phyloP scores from a whole-genome alignment of 164 flowering plant species.

The Cinnamomum chago region DNA sequence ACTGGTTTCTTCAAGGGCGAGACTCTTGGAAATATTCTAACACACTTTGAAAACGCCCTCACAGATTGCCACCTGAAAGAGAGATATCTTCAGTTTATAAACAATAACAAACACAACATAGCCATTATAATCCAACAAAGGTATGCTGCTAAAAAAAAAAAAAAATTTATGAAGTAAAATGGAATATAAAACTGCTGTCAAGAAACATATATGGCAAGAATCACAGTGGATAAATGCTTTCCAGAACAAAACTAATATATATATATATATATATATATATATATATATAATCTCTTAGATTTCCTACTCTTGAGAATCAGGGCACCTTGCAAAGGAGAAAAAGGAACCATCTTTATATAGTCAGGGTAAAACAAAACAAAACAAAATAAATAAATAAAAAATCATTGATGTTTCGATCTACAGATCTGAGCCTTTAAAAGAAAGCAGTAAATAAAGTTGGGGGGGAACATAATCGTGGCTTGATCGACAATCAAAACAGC shows the following conservation, averaged over 20 bases:
- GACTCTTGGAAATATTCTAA: neutral
- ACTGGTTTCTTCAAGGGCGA: slow-evolving; percentile 9
- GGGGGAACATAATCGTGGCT: too few relatives aligned
- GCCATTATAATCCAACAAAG: neutral
- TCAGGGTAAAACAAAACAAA: neutral
- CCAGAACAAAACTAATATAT: neutral
- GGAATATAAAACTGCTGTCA: neutral
- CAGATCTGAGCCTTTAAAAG: too few relatives aligned
- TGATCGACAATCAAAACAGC: too few relatives aligned
- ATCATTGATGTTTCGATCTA: neutral
- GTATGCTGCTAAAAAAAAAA: neutral
- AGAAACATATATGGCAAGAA: neutral
- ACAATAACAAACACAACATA: neutral
- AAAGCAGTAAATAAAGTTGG: too few relatives aligned
- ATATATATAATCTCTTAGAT: too few relatives aligned
- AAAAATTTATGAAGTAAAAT: neutral
- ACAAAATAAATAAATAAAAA: too few relatives aligned
- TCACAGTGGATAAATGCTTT: neutral
- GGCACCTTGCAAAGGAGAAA: neutral
- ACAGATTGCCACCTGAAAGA: slow-evolving; percentile 5
- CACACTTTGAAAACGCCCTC: neutral
- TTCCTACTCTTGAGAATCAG: neutral
- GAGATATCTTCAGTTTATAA: slow-evolving; percentile 2
- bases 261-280: too few relatives aligned
- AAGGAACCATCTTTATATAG: neutral